Evolutionary conservation across 257 asterid genomes (phyloP), one percentile per base, ranked within the genome.

Genomic region (Petunia axillaris): DNA sequence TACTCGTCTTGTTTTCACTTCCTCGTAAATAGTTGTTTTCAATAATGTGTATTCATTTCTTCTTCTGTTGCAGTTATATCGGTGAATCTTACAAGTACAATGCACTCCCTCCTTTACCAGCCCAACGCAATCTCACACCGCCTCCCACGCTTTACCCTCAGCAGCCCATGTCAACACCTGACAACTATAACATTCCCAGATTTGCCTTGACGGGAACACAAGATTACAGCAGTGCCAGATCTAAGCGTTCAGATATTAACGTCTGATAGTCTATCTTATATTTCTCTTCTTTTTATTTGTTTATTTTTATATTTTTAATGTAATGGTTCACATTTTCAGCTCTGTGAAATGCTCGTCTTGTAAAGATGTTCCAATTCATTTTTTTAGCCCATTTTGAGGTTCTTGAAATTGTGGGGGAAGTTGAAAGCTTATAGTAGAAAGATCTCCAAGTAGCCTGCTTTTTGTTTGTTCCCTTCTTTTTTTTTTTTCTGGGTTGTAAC

Each of bases 131-230:
- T 84, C 87, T 93, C 87, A 93, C 97, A 2, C 99, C 99, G 8
- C 99, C 99, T 66, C 97, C 97, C 78, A 95, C 98, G 36, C 98
- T 95, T 67, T 95, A 95, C 83, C 99, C 99, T 0, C 99, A 95
- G 89, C 97, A 92, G 84, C 99, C 99, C 50, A 93, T 95, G 96
- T 90, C 92, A 36, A 90, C 98, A 4, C 98, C 98, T 0, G 97
- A 92, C 82, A 89, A 88, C 62, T 89, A 93, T 85, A 89, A 63
- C 91, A 88, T 92, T 65, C 92, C 94, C 9, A 89, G 94, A 84
- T 94, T 90, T 82, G 91, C 88, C 13, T 75, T 82, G 70, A 11
- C 84, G 11, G 85, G 83, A 81, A 65, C 89, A 75, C 90, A 86
- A 36, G 98, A 94, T 73, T 70, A 67, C 59, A 50, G 76, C 48